These are phyloP conservation scores for Jatropha podagrica DNA, from an alignment of 441 rosid genomes.

Conservation along the genomic window DNA sequence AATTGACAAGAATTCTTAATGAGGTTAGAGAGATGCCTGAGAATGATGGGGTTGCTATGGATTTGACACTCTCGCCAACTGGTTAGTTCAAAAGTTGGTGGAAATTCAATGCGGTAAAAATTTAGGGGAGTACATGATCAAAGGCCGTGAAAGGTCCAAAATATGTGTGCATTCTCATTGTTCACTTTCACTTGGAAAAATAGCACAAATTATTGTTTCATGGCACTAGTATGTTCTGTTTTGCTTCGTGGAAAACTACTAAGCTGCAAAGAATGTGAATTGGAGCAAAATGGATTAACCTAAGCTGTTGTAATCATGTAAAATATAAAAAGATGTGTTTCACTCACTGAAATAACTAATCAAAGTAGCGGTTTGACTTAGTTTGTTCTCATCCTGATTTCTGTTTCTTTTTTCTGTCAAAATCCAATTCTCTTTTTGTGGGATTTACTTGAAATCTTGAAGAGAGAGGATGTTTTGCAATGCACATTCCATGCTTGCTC, in stretches of 20 bases:
- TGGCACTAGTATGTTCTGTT: not conserved
- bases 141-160: not conserved
- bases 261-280: not conserved
- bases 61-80: conserved; percentile 10
- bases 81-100: not conserved
- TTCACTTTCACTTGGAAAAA: not conserved
- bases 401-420: too few relatives aligned
- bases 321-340: not conserved
- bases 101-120: not conserved
- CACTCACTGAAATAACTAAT: not conserved
- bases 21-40: conserved; percentile 58
- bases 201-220: not conserved
- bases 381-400: not conserved
- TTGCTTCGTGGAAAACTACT: not conserved
- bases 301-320: not conserved
- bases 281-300: not conserved
- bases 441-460: too few relatives aligned
- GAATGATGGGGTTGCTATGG: conserved; percentile 16
- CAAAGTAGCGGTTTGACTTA: not conserved
- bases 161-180: not conserved
- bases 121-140: not conserved
- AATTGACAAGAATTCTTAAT: conserved; percentile 44
- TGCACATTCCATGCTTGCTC: not conserved
- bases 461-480: not conserved
- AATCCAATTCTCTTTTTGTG: not conserved